These are phyloP conservation scores for Cymbopogon flexuosus DNA, from an alignment of 202 grass and related monocot genomes.

Conservation along the genomic window DNA sequence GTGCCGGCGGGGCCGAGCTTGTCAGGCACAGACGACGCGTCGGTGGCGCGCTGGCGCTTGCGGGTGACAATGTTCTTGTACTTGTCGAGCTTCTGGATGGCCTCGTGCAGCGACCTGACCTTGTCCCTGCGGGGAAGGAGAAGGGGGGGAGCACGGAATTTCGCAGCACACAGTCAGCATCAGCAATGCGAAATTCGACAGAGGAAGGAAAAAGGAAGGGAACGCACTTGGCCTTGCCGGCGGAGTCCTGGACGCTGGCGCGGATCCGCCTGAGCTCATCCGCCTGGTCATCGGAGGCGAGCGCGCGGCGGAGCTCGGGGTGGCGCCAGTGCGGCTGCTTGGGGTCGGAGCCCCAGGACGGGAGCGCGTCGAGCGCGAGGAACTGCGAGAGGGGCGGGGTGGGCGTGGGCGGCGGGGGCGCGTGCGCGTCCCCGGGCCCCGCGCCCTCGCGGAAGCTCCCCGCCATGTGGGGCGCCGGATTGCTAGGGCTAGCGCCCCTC, in stretches of 20 bases:
- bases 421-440: conserved; percentile 18
- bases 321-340: conserved; percentile 47
- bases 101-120: conserved; percentile 53
- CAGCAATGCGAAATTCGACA: background rate
- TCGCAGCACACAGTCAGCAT: background rate
- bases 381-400: conserved; percentile 47
- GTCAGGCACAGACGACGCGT: background rate
- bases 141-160: background rate
- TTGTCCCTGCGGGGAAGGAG: conserved; percentile 35
- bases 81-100: conserved; percentile 56
- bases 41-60: conserved; percentile 51
- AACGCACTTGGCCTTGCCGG: conserved; percentile 54
- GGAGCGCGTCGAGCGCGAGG: conserved; percentile 45
- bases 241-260: conserved; percentile 41
- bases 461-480: conserved; percentile 29
- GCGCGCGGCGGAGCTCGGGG: conserved; percentile 54
- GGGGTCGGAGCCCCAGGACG: background rate
- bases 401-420: background rate
- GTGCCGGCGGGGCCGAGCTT: conserved; percentile 10
- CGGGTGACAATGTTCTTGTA: conserved; percentile 52
- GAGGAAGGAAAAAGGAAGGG: background rate
- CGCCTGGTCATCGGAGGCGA: conserved; percentile 48
- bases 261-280: conserved; percentile 70
- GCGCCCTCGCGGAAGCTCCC: conserved; percentile 53
- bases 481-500: background rate